Evolutionary conservation across 169 alveolate species (phyloP).

Genomic region (Cryptosporidium meleagridis): DNA sequence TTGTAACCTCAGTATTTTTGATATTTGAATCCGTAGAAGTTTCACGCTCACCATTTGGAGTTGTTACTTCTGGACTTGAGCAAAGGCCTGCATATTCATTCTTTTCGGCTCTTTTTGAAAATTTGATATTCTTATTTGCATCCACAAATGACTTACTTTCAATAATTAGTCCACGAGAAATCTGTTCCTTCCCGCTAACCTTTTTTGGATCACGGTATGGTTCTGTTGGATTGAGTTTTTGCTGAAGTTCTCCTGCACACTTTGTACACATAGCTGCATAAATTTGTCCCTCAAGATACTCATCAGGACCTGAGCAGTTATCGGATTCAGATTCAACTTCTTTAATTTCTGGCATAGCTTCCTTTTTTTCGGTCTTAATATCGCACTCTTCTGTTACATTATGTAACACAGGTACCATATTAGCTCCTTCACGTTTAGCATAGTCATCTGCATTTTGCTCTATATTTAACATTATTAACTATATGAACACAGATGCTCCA

Average conservation of each 20-base stretch:
- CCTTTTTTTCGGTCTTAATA: constrained; percentile 1
- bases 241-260: constrained; percentile 74
- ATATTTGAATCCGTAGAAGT: background rate
- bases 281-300: constrained; percentile 22
- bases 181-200: constrained; percentile 60
- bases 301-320: background rate
- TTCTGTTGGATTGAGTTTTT: constrained; percentile 41
- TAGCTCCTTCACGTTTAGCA: constrained; percentile 37
- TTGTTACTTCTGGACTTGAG: constrained; percentile 52
- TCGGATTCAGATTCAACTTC: background rate
- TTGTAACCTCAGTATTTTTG: background rate
- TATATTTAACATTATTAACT: constrained; percentile 20
- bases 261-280: constrained; percentile 75
- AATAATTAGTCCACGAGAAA: constrained; percentile 59
- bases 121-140: constrained; percentile 38
- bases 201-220: constrained; percentile 63
- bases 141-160: constrained; percentile 68
- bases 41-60: constrained; percentile 48
- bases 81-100: constrained; percentile 34
- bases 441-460: constrained; percentile 16
- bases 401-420: constrained; percentile 53
- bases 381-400: constrained; percentile 8
- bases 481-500: background rate
- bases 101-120: background rate
- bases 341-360: background rate